Evolutionary conservation across 1,284 basidiomycete genomes (phyloP).

Genomic region (Phenoliferia sp.): DNA sequence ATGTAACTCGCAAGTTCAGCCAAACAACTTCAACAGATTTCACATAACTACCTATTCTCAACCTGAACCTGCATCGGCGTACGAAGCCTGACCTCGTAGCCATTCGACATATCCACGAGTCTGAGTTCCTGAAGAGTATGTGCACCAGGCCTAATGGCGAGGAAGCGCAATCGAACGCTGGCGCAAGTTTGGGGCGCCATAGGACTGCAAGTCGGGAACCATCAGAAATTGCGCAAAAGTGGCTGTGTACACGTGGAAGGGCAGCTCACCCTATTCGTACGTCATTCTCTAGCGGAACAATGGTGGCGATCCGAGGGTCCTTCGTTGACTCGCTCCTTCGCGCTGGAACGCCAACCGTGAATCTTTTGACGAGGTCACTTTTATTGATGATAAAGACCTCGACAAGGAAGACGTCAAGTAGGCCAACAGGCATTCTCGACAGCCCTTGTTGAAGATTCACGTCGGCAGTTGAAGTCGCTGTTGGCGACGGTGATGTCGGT

Average conservation of each 20-base stretch:
- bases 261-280: slow-evolving; percentile 26
- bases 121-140: slow-evolving; percentile 16
- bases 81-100: slow-evolving; percentile 18
- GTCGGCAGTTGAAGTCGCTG: not conserved
- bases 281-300: slow-evolving; percentile 29
- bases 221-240: too few relatives aligned
- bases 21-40: too few relatives aligned
- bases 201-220: not conserved
- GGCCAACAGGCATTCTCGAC: slow-evolving; percentile 9
- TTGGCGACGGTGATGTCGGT: not conserved
- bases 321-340: not conserved
- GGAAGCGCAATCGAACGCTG: slow-evolving; percentile 22
- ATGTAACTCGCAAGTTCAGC: too few relatives aligned
- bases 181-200: slow-evolving; percentile 24
- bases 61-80: slow-evolving; percentile 21
- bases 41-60: not conserved
- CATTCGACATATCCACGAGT: slow-evolving; percentile 13
- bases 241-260: too few relatives aligned
- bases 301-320: slow-evolving; percentile 6
- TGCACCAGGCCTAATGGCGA: slow-evolving; percentile 22
- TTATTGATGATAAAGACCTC: slow-evolving; percentile 28
- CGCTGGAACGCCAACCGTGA: slow-evolving; percentile 17
- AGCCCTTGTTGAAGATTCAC: not conserved
- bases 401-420: slow-evolving; percentile 32
- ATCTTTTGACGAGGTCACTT: slow-evolving; percentile 12